Evolutionary conservation across 2,329 filamentous ascomycete genomes (phyloP), one percentile per base, ranked within the genome.

Genomic region (Pyrenochaeta sp.): DNA sequence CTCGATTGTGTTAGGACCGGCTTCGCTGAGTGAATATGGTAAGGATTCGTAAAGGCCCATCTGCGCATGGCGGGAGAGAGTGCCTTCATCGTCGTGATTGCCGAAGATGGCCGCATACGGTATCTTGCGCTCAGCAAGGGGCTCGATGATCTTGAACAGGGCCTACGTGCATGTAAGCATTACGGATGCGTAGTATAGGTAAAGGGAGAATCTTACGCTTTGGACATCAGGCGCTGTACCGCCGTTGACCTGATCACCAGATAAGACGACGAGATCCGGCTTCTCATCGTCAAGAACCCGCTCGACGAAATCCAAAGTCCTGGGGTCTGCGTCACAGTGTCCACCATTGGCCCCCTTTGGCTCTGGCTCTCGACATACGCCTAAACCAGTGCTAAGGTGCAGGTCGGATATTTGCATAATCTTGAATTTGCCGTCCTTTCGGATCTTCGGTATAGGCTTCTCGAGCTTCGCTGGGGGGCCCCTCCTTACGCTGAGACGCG

Each of bases 381-480:
- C 95, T 5, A 93, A 84, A 9, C 94, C 95, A 2, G 95, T 99
- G 72, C 92, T 94, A 54, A 99, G 81, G 78, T 99, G 95, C 60
- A 98, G 81, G 80, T 99, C 95, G n/a, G 93, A 91, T 54, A 96
- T 83, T 79, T 99, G 95, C 85, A 99, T 88, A 64, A 99, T 97
- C 82, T 98, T 98, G 82, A 98, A 98, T 68, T 90, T 92, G 30
- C 94, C 95, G 74, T 95, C 92, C 61, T 96, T 92, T 43, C 87
- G 86, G 62, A 99, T 92, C 57, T 91, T 87, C 10, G 90, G 91
- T 39, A 87, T 82, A 0, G 91, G 90, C 75, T 90, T 93, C 70
- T 88, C 85, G 36, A 84, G 77, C 64, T 89, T 86, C 24, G 82
- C 80, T 24, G 86, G 86, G 50, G 84, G 82, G 2, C 95, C 94